Evolutionary conservation across 2,329 filamentous ascomycete genomes (phyloP).

Genomic region (Penicillium sp.): DNA sequence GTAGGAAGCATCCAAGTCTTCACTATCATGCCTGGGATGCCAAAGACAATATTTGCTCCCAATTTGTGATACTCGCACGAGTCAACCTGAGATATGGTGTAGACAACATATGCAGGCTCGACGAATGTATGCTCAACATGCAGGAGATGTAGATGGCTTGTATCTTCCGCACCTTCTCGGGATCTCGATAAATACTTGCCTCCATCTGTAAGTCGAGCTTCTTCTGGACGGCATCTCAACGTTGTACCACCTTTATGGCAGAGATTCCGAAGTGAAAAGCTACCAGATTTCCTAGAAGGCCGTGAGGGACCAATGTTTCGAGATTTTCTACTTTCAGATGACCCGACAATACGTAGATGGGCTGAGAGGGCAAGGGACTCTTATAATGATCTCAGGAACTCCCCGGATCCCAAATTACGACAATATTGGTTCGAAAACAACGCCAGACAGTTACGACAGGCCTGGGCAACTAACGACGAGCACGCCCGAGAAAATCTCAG

Average conservation of each 20-base stretch:
- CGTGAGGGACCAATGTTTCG: background rate
- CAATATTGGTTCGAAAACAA: background rate
- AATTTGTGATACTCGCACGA: constrained; percentile 17
- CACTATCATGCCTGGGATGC: constrained; percentile 22
- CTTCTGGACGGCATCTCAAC: constrained; percentile 20
- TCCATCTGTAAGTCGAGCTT: background rate
- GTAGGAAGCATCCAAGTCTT: constrained; percentile 2
- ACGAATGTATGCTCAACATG: constrained; percentile 16
- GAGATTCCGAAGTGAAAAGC: background rate
- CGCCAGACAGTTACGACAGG: background rate
- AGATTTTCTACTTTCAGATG: background rate
- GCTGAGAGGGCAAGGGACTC: background rate
- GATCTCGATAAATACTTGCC: constrained; percentile 19
- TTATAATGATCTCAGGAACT: constrained; percentile 2
- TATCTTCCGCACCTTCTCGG: constrained; percentile 19
- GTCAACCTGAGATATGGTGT: background rate
- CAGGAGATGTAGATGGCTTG: constrained; percentile 21
- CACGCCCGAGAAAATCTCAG: background rate
- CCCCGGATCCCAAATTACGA: background rate
- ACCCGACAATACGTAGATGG: background rate
- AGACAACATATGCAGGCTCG: too few species aligned
- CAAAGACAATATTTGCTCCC: constrained; percentile 15
- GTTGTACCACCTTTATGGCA: constrained; percentile 22
- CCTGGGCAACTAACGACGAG: background rate
- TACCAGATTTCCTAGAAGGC: background rate